Evolutionary conservation across 805 yeast genomes (phyloP).

Genomic region (Candida coquimbonensis): DNA sequence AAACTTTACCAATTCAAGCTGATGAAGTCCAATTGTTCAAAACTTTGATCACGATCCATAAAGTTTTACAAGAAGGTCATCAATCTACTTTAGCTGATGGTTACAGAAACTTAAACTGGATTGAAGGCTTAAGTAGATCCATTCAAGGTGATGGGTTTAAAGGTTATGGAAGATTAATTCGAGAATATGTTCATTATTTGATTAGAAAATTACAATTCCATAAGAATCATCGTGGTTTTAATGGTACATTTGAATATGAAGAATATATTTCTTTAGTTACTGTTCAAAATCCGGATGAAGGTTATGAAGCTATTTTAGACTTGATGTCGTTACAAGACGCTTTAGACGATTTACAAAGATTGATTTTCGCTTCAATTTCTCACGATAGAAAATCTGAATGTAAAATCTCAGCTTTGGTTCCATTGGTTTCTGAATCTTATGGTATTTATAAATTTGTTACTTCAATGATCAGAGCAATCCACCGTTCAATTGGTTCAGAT

Average conservation of each 20-base stretch:
- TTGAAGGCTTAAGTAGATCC: constrained; percentile 61
- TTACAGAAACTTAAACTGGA: constrained; percentile 68
- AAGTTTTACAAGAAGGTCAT: constrained; percentile 97
- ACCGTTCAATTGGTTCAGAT: constrained; percentile 61
- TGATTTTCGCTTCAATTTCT: constrained; percentile 65
- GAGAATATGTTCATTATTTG: constrained; percentile 67
- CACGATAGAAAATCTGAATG: constrained; percentile 61
- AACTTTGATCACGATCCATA: constrained; percentile 77
- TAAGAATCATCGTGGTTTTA: constrained; percentile 77
- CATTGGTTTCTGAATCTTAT: constrained; percentile 83
- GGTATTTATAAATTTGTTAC: constrained; percentile 87
- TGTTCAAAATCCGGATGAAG: constrained; percentile 92
- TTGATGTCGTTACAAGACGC: constrained; percentile 81
- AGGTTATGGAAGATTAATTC: constrained; percentile 66
- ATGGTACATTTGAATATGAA: constrained; percentile 93
- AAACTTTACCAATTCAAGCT: constrained; percentile 68
- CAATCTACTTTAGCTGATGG: constrained; percentile 77
- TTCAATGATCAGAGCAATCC: constrained; percentile 86
- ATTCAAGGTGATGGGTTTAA: constrained; percentile 33
- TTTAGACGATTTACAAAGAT: constrained; percentile 68
- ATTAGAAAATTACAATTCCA: constrained; percentile 77
- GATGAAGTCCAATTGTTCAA: constrained; percentile 85
- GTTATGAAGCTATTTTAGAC: constrained; percentile 83
- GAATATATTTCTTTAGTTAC: constrained; percentile 85
- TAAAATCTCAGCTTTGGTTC: constrained; percentile 80